These are phyloP conservation scores for Stagonosporopsis rhizophila DNA, from an alignment of 2,329 filamentous ascomycete genomes.

Conservation along the genomic window DNA sequence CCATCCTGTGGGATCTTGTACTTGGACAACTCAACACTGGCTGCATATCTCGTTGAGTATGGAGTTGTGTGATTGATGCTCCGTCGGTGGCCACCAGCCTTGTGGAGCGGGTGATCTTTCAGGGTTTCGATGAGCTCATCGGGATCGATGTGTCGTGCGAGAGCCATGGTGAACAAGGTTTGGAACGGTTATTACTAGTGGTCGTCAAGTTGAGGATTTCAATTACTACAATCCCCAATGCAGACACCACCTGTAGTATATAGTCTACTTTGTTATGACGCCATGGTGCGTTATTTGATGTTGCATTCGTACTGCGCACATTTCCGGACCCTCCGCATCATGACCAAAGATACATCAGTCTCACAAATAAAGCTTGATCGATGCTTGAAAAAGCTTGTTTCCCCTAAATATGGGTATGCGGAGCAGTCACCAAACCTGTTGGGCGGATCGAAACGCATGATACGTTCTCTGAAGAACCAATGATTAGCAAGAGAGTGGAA, in stretches of 20 bases:
- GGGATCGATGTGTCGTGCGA: conserved; percentile 61
- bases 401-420: background rate
- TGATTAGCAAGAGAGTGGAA: background rate
- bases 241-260: conserved; percentile 5
- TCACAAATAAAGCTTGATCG: conserved; percentile 36
- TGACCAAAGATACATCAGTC: conserved; percentile 6
- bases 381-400: conserved; percentile 42
- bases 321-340: conserved; percentile 11
- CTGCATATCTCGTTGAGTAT: conserved; percentile 65
- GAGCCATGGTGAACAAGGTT: conserved; percentile 51
- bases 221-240: background rate
- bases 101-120: conserved; percentile 54
- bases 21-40: conserved; percentile 63
- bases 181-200: background rate
- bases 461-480: background rate
- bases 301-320: background rate
- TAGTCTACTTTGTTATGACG: conserved; percentile 14
- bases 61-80: conserved; percentile 61
- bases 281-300: conserved; percentile 8
- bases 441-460: background rate
- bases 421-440: conserved; percentile 2
- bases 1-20: conserved; percentile 65
- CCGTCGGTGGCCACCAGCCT: conserved; percentile 47
- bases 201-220: background rate
- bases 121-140: conserved; percentile 62